Evolutionary conservation across 2,329 filamentous ascomycete genomes (phyloP).

Genomic region (Dendryphion nanum): DNA sequence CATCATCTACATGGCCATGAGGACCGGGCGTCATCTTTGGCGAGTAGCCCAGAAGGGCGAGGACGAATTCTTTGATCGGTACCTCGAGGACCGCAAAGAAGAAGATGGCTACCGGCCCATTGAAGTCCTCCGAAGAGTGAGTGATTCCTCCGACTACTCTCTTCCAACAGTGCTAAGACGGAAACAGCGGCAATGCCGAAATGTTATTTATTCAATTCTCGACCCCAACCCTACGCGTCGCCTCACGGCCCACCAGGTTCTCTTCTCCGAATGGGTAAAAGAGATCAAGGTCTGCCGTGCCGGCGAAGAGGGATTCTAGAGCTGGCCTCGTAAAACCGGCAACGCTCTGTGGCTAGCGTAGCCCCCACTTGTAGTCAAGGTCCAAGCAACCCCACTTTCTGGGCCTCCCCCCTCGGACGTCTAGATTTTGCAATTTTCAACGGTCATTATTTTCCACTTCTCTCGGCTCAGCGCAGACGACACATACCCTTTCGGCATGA

Average conservation of each 20-base stretch:
- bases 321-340: constrained; percentile 1
- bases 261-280: constrained; percentile 98
- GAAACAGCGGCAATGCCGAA: constrained; percentile 84
- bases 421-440: constrained; percentile 14
- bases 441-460: constrained; percentile 16
- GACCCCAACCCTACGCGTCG: constrained; percentile 90
- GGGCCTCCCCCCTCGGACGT: constrained; percentile 8
- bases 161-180: constrained; percentile 17
- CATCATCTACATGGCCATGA: constrained; percentile 99
- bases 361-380: too few relatives aligned
- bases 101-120: constrained; percentile 97
- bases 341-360: too few relatives aligned
- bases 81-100: constrained; percentile 87
- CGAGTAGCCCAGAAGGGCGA: constrained; percentile 95
- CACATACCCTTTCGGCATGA: constrained; percentile 38
- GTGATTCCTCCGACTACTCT: constrained; percentile 35
- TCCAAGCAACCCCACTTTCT: too few relatives aligned
- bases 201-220: constrained; percentile 97
- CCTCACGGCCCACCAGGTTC: constrained; percentile 91
- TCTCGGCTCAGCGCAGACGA: constrained; percentile 27
- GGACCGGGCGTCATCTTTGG: constrained; percentile 93
- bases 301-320: constrained; percentile 87
- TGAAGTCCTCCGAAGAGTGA: constrained; percentile 89
- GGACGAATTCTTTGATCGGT: constrained; percentile 94
- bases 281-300: constrained; percentile 97